These are phyloP conservation scores for Gloeopeniophorella convolvens DNA, from an alignment of 768 basidiomycete genomes.

Conservation along the genomic window DNA sequence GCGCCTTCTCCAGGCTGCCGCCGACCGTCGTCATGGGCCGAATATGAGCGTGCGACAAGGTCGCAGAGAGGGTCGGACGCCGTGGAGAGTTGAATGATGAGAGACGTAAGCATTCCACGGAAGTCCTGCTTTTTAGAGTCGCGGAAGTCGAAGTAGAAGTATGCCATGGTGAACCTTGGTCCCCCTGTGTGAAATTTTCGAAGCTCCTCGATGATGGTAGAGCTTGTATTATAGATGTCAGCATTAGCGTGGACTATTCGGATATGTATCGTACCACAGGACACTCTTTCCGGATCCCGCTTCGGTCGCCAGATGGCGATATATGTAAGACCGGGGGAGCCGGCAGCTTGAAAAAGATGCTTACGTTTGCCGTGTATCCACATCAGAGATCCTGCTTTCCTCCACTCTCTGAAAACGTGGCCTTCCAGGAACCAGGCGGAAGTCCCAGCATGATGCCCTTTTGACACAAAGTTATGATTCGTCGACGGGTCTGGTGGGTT, in stretches of 20 bases:
- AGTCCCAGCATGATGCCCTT: background rate
- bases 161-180: background rate
- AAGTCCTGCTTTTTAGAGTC: background rate
- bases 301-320: too few species aligned
- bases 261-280: too few species aligned
- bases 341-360: too few species aligned
- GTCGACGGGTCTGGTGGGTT: constrained; percentile 1
- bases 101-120: background rate
- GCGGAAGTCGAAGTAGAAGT: constrained; percentile 1
- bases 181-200: background rate
- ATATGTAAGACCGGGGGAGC: too few species aligned
- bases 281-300: too few species aligned
- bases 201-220: background rate
- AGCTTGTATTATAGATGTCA: too few species aligned
- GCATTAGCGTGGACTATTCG: too few species aligned
- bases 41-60: background rate
- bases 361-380: constrained; percentile 3
- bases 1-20: background rate
- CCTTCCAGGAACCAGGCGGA: background rate
- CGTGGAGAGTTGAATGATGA: background rate
- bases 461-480: background rate
- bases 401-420: background rate
- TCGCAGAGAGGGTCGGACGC: background rate
- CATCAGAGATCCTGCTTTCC: background rate
- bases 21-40: background rate